Conservation (phyloP, 2,329 filamentous ascomycete genomes). For the Alternaria gaisen region DNA sequence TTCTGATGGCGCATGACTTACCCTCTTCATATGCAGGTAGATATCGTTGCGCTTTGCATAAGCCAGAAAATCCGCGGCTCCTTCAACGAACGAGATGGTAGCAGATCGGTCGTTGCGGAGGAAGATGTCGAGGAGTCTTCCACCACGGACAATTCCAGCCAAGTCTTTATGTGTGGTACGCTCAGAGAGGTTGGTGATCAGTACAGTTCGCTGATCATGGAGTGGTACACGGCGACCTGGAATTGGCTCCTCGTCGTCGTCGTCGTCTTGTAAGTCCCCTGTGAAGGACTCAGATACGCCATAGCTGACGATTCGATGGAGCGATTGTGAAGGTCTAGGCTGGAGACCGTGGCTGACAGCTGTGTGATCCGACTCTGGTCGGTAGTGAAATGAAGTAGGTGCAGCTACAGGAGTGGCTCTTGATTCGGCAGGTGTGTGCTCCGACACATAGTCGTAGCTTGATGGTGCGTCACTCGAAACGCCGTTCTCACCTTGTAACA, state of each 20-base stretch:
- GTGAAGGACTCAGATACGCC: constrained; percentile 27
- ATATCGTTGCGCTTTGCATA: constrained; percentile 72
- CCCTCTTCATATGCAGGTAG: constrained; percentile 73
- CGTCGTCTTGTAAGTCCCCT: constrained; percentile 23
- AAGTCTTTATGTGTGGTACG: constrained; percentile 72
- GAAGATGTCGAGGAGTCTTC: constrained; percentile 73
- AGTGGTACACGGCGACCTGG: constrained; percentile 27
- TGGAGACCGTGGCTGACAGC: constrained; percentile 29
- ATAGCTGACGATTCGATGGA: constrained; percentile 29
- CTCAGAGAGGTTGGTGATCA: constrained; percentile 69
- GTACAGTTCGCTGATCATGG: constrained; percentile 65
- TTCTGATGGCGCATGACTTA: constrained; percentile 52
- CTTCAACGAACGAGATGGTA: constrained; percentile 74
- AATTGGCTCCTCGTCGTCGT: constrained; percentile 9
- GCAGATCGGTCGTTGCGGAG: constrained; percentile 69
- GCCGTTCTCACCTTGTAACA: constrained; percentile 48
- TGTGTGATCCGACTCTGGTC: constrained; percentile 31
- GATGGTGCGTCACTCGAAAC: constrained; percentile 24
- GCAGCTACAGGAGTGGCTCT: constrained; percentile 20
- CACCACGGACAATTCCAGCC: constrained; percentile 71
- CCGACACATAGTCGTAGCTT: constrained; percentile 24
- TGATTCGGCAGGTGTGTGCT: constrained; percentile 23
- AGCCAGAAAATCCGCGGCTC: constrained; percentile 67
- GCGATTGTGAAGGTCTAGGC: constrained; percentile 18
- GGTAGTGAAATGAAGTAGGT: constrained; percentile 8